These are phyloP conservation scores for Monilinia aucupariae DNA, from an alignment of 2,329 filamentous ascomycete species.

Conservation along the genomic window DNA sequence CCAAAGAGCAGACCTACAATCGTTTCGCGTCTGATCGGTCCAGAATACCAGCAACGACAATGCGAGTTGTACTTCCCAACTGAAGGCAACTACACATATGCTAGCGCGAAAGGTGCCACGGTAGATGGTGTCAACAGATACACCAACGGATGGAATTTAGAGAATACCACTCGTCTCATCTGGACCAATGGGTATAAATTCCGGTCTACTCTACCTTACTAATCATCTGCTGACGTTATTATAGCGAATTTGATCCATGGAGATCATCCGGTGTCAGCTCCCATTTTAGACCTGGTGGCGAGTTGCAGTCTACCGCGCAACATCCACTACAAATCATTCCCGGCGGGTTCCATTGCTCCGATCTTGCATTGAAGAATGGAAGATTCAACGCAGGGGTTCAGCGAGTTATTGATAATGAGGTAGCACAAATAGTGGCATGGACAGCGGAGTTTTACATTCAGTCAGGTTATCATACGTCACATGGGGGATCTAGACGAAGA, in stretches of 20 bases:
- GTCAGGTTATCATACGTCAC: background rate
- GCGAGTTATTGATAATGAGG: conserved; percentile 45
- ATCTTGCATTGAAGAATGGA: conserved; percentile 45
- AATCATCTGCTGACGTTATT: conserved; percentile 17
- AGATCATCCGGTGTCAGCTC: conserved; percentile 48
- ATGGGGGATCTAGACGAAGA: background rate
- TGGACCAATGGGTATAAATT: conserved; percentile 48
- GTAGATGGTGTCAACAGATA: conserved; percentile 45
- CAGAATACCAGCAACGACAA: conserved; percentile 50
- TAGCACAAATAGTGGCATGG: conserved; percentile 49
- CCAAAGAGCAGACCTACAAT: conserved; percentile 43
- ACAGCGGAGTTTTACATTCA: conserved; percentile 42
- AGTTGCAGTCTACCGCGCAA: conserved; percentile 42
- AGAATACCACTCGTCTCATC: conserved; percentile 48
- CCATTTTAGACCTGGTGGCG: conserved; percentile 49
- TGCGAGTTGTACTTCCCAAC: conserved; percentile 52
- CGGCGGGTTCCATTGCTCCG: conserved; percentile 51
- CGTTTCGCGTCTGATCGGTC: conserved; percentile 46
- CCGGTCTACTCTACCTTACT: background rate
- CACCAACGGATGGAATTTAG: conserved; percentile 52
- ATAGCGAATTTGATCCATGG: conserved; percentile 54
- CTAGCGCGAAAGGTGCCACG: conserved; percentile 42
- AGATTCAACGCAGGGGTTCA: conserved; percentile 43
- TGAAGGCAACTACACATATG: conserved; percentile 46
- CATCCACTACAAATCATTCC: conserved; percentile 50